Evolutionary conservation across 2,329 filamentous ascomycete species (phyloP), one percentile per base, ranked within the genome.

Genomic region (Penicillium sp.): DNA sequence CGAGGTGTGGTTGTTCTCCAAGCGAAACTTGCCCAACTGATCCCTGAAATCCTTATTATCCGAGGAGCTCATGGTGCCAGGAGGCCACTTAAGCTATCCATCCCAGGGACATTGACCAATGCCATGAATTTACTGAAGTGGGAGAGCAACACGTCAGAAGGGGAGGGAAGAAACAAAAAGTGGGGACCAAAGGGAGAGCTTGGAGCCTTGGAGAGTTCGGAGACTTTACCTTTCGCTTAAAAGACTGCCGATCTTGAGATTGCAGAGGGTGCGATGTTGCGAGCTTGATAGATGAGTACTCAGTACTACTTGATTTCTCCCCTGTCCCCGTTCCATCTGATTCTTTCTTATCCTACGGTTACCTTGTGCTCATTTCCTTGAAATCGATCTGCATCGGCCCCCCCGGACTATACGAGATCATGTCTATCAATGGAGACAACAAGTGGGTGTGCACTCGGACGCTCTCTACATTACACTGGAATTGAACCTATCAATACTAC

Each of bases 21-120:
- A 53, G 35, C 64, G 64, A 46, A 67, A 67, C 42, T 65, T 65
- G 48, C 64, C 64, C 53, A 66, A 59, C 50, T 66, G 64, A 33
- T 62, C 63, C 35, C 63, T 63, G 45, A 66, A 66, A n/a, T 65
- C 61, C 54, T 65, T 64, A 50, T 64, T 62, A 42, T 53, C 56
- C 40, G 53, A 38, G 29, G 41, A 60, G 57, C 51, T 62, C 55
- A 55, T 58, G 42, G 36, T 55, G 52, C 45, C 46, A 57, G 57
- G 61, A 62, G 64, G 18, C 28, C 25, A 38, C 41, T 29, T 30
- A 16, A 38, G 13, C 35, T 46, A 51, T 55, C 64, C 63, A 67
- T 67, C 49, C 49, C 56, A 49, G 47, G 35, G 52, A 47, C 46
- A 19, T 38, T 34, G 16, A 39, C 42, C 42, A 39, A 45, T 41